phyloP scores from a whole-genome alignment of 1,284 basidiomycete species.

The Xerocomus cyaneibrunnescens region DNA sequence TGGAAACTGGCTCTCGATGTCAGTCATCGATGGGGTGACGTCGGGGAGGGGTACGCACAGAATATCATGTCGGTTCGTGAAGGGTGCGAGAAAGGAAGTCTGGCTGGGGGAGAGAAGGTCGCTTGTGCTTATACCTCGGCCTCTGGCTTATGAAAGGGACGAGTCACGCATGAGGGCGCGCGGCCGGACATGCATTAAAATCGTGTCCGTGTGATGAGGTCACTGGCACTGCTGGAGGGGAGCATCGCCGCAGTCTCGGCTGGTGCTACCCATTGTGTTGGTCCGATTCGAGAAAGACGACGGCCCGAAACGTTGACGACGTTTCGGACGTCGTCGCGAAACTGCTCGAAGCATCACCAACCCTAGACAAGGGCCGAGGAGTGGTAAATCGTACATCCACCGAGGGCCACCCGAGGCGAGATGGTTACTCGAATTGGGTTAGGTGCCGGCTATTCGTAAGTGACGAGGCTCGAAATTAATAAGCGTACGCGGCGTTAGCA shows the following conservation, averaged over 20 bases:
- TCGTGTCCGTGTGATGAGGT: slow-evolving; percentile 36
- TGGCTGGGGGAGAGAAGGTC: slow-evolving; percentile 1
- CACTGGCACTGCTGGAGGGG: slow-evolving; percentile 20
- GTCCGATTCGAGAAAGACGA: slow-evolving; percentile 15
- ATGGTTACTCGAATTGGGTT: slow-evolving; percentile 5
- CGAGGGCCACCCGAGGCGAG: slow-evolving; percentile 1
- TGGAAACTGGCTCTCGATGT: slow-evolving; percentile 20
- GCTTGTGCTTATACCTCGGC: slow-evolving; percentile 11
- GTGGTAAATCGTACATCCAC: background rate
- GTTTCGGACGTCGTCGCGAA: slow-evolving; percentile 4
- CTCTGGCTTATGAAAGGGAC: slow-evolving; percentile 28
- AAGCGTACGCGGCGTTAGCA: background rate
- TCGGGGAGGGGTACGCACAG: slow-evolving; percentile 21
- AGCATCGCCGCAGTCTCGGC: slow-evolving; percentile 25
- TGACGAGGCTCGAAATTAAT: slow-evolving; percentile 2
- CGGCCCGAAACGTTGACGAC: background rate
- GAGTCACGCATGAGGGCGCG: slow-evolving; percentile 13
- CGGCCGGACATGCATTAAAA: slow-evolving; percentile 31
- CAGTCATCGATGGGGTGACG: background rate
- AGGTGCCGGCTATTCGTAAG: slow-evolving; percentile 7
- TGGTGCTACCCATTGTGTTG: slow-evolving; percentile 4
- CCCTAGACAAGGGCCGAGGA: slow-evolving; percentile 2
- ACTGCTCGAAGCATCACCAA: slow-evolving; percentile 3
- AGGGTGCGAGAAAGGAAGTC: slow-evolving; percentile 2
- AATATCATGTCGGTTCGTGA: slow-evolving; percentile 32